A percentile compares a stretch with the other conserved stretches of the same genome.
Evolutionary conservation across 2,329 filamentous ascomycete species (phyloP).

Genomic region (Cladophialophora immunda): DNA sequence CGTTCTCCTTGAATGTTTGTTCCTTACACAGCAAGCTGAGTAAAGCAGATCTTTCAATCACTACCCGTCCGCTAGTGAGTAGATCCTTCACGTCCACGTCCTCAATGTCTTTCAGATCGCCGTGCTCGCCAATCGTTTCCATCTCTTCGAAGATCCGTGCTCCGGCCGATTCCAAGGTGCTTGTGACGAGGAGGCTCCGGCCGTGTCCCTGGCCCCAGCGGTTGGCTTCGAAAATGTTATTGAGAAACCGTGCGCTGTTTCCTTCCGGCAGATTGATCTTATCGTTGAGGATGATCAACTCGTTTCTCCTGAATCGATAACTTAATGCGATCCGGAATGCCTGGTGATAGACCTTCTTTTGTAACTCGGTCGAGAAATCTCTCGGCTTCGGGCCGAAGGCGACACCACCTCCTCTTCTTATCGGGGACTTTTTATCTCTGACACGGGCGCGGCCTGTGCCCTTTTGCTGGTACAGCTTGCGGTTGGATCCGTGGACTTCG

Average conservation of each 20-base stretch:
- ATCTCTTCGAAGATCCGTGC: slow-evolving; percentile 63
- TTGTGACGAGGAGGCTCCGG: slow-evolving; percentile 78
- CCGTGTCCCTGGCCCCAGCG: slow-evolving; percentile 73
- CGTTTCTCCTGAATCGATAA: slow-evolving; percentile 86
- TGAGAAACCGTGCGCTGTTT: slow-evolving; percentile 65
- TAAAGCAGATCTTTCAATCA: slow-evolving; percentile 85
- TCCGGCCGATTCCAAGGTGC: slow-evolving; percentile 52
- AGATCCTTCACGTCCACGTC: slow-evolving; percentile 97
- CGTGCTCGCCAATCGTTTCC: slow-evolving; percentile 69
- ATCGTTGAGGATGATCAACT: slow-evolving; percentile 85
- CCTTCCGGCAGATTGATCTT: slow-evolving; percentile 71
- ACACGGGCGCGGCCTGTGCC: slow-evolving; percentile 81
- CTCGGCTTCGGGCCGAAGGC: slow-evolving; percentile 88
- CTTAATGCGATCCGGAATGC: slow-evolving; percentile 94
- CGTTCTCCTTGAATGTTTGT: background rate
- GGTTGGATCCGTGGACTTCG: slow-evolving; percentile 83
- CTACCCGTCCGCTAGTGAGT: slow-evolving; percentile 81
- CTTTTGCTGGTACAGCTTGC: slow-evolving; percentile 87
- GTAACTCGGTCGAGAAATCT: slow-evolving; percentile 86
- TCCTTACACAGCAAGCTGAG: slow-evolving; percentile 53
- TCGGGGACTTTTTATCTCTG: slow-evolving; percentile 81
- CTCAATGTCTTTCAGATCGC: slow-evolving; percentile 72
- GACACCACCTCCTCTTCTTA: slow-evolving; percentile 85
- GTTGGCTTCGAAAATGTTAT: slow-evolving; percentile 74
- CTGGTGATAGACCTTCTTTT: slow-evolving; percentile 90